phyloP scores from a whole-genome alignment of 1,284 basidiomycete species.

The Grifola frondosa region DNA sequence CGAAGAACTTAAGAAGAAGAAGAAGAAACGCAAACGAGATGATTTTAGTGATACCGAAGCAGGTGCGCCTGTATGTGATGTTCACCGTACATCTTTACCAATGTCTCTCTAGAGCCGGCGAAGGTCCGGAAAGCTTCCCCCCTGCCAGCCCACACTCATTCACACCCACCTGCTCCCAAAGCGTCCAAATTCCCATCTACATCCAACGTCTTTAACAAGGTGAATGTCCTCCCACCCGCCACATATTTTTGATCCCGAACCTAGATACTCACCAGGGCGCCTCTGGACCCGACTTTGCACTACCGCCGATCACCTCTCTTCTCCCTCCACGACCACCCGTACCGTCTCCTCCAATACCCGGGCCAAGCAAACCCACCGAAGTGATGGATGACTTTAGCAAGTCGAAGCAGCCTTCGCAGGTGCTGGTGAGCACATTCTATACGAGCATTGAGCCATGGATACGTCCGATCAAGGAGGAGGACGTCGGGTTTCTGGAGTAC shows the following conservation, averaged over 20 bases:
- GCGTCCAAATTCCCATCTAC: constrained; percentile 49
- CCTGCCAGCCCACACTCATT: constrained; percentile 31
- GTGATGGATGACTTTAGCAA: constrained; percentile 88
- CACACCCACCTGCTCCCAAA: constrained; percentile 44
- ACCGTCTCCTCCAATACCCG: constrained; percentile 66
- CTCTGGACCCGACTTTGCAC: constrained; percentile 55
- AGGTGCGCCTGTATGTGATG: constrained; percentile 34
- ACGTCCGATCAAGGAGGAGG: constrained; percentile 85
- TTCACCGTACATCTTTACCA: not conserved
- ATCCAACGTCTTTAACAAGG: constrained; percentile 51
- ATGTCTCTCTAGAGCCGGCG: constrained; percentile 39
- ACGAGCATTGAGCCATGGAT: constrained; percentile 84
- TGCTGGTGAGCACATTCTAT: constrained; percentile 74
- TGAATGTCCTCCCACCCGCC: constrained; percentile 24
- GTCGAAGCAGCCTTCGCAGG: constrained; percentile 70
- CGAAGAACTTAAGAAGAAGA: constrained; percentile 67
- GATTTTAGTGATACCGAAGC: constrained; percentile 73
- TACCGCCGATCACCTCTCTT: constrained; percentile 50
- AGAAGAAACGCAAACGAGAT: constrained; percentile 83
- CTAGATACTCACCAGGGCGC: constrained; percentile 32
- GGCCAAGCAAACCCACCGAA: constrained; percentile 78
- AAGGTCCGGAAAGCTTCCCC: constrained; percentile 62
- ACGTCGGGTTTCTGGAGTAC: constrained; percentile 85
- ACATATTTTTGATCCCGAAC: not conserved
- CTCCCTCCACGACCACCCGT: constrained; percentile 67